Evolutionary conservation across 1,284 basidiomycete species (phyloP).

Genomic region (Leccinum solheimii): DNA sequence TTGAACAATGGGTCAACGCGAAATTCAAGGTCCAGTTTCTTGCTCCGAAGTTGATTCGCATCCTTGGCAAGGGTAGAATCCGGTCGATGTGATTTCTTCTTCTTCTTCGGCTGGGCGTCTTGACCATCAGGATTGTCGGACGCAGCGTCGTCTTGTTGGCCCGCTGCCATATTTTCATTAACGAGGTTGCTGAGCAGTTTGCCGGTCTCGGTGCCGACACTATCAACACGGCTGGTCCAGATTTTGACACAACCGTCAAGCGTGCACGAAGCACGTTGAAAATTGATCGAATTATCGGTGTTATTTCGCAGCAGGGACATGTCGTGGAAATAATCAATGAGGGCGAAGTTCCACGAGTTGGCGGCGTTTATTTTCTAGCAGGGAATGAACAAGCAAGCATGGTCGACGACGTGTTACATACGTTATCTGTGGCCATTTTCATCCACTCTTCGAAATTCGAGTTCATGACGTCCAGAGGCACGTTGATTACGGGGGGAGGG

Average conservation of each 20-base stretch:
- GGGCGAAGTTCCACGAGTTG: constrained; percentile 97
- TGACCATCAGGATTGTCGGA: constrained; percentile 64
- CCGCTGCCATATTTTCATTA: constrained; percentile 58
- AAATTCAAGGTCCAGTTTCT: constrained; percentile 95
- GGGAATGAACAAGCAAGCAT: constrained; percentile 14
- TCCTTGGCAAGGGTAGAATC: constrained; percentile 87
- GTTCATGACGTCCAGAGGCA: constrained; percentile 78
- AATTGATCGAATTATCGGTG: constrained; percentile 94
- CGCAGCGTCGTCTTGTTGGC: constrained; percentile 56
- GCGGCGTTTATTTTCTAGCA: constrained; percentile 96
- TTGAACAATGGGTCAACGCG: constrained; percentile 96
- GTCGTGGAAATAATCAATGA: constrained; percentile 99
- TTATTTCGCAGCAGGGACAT: constrained; percentile 95
- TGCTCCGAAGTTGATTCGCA: constrained; percentile 78
- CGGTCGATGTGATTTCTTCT: constrained; percentile 61
- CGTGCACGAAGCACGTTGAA: constrained; percentile 97
- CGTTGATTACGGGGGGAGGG: constrained; percentile 57
- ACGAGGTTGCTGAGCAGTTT: constrained; percentile 93
- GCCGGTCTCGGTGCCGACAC: constrained; percentile 95
- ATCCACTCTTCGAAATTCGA: constrained; percentile 99
- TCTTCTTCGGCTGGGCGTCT: constrained; percentile 60
- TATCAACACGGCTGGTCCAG: constrained; percentile 98
- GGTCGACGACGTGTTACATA: constrained; percentile 42
- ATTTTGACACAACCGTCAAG: constrained; percentile 99
- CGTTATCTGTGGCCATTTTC: constrained; percentile 99